Evolutionary conservation across 768 basidiomycete species (phyloP).

Genomic region (Boletus sp.): DNA sequence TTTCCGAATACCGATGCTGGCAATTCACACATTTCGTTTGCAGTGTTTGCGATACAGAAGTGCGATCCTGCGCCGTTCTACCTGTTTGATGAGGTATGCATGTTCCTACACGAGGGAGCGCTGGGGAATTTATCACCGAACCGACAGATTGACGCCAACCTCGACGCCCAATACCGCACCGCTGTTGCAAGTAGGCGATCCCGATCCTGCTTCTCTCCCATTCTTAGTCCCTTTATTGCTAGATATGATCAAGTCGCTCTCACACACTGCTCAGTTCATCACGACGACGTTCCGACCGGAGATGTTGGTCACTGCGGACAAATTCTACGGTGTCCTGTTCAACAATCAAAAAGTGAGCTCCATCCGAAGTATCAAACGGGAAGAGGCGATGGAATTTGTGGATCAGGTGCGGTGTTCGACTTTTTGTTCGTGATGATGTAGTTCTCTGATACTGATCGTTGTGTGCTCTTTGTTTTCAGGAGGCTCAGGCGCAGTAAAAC

Average conservation of each 20-base stretch:
- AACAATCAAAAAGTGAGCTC: constrained; percentile 94
- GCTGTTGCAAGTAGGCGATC: constrained; percentile 80
- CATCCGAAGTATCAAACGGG: constrained; percentile 80
- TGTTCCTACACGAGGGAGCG: neutral
- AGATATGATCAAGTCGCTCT: constrained; percentile 88
- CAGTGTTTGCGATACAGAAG: constrained; percentile 98
- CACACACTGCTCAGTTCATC: constrained; percentile 90
- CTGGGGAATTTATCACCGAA: neutral
- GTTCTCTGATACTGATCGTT: neutral
- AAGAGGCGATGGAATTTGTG: constrained; percentile 92
- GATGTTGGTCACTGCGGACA: constrained; percentile 93
- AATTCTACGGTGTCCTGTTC: constrained; percentile 96
- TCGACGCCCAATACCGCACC: constrained; percentile 96
- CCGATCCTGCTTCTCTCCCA: constrained; percentile 29
- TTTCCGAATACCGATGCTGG: neutral
- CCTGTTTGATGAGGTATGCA: constrained; percentile 86
- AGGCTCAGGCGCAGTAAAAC: constrained; percentile 45
- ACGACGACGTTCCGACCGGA: constrained; percentile 98
- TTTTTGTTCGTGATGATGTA: neutral
- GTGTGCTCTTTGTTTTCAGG: constrained; percentile 27
- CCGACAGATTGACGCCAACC: constrained; percentile 87
- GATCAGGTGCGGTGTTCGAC: constrained; percentile 57
- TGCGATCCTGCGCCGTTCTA: constrained; percentile 99
- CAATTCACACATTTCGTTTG: neutral
- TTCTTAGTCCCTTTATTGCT: constrained; percentile 17